Evolutionary conservation across 129 eudicot genomes (phyloP), one percentile per base, ranked within the genome.

Genomic region (Calendula officinalis): DNA sequence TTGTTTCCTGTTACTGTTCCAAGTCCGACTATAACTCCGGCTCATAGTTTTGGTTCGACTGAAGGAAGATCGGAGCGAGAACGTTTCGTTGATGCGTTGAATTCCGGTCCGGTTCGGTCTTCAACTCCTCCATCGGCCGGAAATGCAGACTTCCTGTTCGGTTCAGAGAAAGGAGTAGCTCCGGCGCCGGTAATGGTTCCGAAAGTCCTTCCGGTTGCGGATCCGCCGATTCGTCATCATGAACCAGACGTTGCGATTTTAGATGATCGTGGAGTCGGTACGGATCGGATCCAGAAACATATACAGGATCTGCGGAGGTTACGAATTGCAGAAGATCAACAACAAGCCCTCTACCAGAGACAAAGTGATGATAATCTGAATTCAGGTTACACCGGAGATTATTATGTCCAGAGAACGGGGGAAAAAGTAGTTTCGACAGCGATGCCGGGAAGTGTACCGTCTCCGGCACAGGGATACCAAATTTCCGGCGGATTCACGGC

Each of bases 11-110:
- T 22, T 7, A 39, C 6, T 12, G 48, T 43, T 42, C 78, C 27
- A 51, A 66, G 39, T 41, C 75, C 75, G 48, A 40, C 65, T 14
- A 14, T 73, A 15, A 67, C 84, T 16, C 76, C 84, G 49, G 51
- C 62, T 37, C 72, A 75, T 71, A 83, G 91, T 65, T 85, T 84
- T 48, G 86, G 83, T 10, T 87, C 96, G 8, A 83, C 70, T 5
- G 94, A 84, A 7, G 77, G 62, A 30, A 86, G 72, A 48, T 81
- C 86, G 43, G 98, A 87, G 64, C 71, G 83, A 54, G 88, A 84
- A 4, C 80, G 90, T 40, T 91, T 91, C n/a, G 88, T 91, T 36
- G 98, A 91, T 2, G 94, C 96, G 35, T 60, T 91, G 60, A 91
- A 87, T 67, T 76, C 96, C 3, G 96, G 77, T 55, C 88, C 94